Evolutionary conservation across 2,329 filamentous ascomycete species (phyloP).

Genomic region (Camptophora hylomeconis): DNA sequence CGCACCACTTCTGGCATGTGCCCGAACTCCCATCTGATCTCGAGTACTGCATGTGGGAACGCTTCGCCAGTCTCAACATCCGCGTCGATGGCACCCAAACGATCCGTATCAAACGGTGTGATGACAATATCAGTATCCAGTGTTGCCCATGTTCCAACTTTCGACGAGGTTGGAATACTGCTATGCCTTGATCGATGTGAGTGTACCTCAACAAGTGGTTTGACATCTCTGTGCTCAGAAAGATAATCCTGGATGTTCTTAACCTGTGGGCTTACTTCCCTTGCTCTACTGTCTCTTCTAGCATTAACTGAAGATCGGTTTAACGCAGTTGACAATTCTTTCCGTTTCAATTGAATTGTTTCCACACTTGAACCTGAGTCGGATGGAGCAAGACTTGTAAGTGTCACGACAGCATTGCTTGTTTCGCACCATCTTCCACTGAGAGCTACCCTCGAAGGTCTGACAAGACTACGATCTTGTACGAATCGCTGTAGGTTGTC

Average conservation of each 20-base stretch:
- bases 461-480: conserved; percentile 11
- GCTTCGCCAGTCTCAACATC: conserved; percentile 14
- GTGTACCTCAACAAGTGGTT: conserved; percentile 34
- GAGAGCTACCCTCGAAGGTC: conserved; percentile 17
- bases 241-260: conserved; percentile 24
- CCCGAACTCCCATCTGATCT: conserved; percentile 35
- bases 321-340: conserved; percentile 11
- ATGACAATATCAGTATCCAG: conserved; percentile 36
- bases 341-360: conserved; percentile 10
- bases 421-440: conserved; percentile 12
- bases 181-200: conserved; percentile 35
- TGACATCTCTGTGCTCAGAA: conserved; percentile 28
- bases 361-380: conserved; percentile 7
- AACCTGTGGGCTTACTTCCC: not conserved
- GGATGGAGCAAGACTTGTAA: conserved; percentile 12
- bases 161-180: conserved; percentile 31
- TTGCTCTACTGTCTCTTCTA: not conserved
- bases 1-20: conserved; percentile 6
- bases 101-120: conserved; percentile 7
- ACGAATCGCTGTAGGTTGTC: conserved; percentile 36
- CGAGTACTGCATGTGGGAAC: conserved; percentile 40
- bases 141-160: conserved; percentile 33
- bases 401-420: conserved; percentile 18
- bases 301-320: conserved; percentile 7
- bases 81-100: conserved; percentile 14